phyloP scores from a whole-genome alignment of 495 filamentous ascomycete species.

The Xanthoparmelia taractica region DNA sequence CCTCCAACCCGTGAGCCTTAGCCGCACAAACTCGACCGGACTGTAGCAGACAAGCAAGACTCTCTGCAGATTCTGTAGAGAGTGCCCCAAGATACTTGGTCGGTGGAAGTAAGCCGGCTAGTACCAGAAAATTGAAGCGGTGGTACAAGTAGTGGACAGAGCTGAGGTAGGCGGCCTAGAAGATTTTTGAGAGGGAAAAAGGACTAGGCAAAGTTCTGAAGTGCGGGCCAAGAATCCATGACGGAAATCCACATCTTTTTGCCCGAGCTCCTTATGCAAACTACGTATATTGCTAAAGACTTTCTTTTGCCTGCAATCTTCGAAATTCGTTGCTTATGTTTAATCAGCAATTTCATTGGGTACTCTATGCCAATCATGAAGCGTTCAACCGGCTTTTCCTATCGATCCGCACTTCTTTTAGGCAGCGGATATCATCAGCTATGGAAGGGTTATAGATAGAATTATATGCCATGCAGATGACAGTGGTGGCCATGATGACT shows the following conservation, averaged over 20 bases:
- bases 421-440: background rate
- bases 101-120: background rate
- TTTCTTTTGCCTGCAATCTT: background rate
- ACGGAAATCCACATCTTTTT: slow-evolving; percentile 11
- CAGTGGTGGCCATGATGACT: background rate
- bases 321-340: background rate
- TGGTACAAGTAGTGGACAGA: slow-evolving; percentile 2
- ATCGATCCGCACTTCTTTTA: background rate
- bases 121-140: background rate
- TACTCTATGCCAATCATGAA: background rate
- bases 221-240: slow-evolving; percentile 8
- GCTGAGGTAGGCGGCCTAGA: slow-evolving; percentile 13
- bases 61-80: background rate
- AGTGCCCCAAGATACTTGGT: background rate
- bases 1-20: background rate
- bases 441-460: background rate
- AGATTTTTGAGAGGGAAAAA: slow-evolving; percentile 11
- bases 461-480: background rate
- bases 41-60: background rate
- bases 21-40: slow-evolving; percentile 2
- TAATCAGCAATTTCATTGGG: background rate
- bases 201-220: slow-evolving; percentile 16
- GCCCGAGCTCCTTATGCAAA: slow-evolving; percentile 9
- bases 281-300: background rate
- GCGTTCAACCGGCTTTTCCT: background rate